Percentiles rank a stretch among this genome's conserved stretches.
These are phyloP conservation scores for Nadsonia fulvescens DNA, from an alignment of 805 yeast species.

Conservation along the genomic window DNA sequence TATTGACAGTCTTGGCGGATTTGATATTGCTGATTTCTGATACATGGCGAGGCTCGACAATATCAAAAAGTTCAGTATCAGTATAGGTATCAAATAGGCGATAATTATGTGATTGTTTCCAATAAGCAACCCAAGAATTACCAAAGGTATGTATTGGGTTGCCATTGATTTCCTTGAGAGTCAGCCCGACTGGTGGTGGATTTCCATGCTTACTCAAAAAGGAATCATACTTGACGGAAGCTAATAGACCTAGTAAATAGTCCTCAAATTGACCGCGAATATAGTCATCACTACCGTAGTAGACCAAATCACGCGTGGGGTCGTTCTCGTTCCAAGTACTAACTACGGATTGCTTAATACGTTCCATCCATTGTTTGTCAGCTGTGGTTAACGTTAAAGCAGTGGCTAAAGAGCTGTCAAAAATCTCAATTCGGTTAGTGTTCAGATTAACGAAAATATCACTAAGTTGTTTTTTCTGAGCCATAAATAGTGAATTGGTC, in stretches of 20 bases:
- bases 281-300: slow-evolving; percentile 69
- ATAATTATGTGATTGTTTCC: slow-evolving; percentile 40
- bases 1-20: no score
- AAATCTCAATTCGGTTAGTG: slow-evolving; percentile 16
- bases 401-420: slow-evolving; percentile 25
- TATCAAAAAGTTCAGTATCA: slow-evolving; percentile 53
- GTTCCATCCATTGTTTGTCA: slow-evolving; percentile 64
- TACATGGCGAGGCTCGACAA: slow-evolving; percentile 30
- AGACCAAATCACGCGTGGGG: slow-evolving; percentile 16
- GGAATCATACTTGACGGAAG: slow-evolving; percentile 52
- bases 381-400: slow-evolving; percentile 30
- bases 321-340: slow-evolving; percentile 24
- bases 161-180: slow-evolving; percentile 16
- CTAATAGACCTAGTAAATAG: slow-evolving; percentile 57
- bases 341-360: slow-evolving; percentile 31
- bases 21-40: no score
- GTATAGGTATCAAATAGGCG: slow-evolving; percentile 35
- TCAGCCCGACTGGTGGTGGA: slow-evolving; percentile 20
- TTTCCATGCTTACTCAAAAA: slow-evolving; percentile 26
- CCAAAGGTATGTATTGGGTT: slow-evolving; percentile 27
- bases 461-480: slow-evolving; percentile 40
- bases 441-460: slow-evolving; percentile 65
- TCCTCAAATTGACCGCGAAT: slow-evolving; percentile 81
- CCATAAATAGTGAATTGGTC: slow-evolving; percentile 64
- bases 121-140: slow-evolving; percentile 27